Percentiles rank a stretch among this genome's conserved stretches.
Conservation (phyloP, 2,329 filamentous ascomycete genomes). For the Hymenoscyphus scutula region DNA sequence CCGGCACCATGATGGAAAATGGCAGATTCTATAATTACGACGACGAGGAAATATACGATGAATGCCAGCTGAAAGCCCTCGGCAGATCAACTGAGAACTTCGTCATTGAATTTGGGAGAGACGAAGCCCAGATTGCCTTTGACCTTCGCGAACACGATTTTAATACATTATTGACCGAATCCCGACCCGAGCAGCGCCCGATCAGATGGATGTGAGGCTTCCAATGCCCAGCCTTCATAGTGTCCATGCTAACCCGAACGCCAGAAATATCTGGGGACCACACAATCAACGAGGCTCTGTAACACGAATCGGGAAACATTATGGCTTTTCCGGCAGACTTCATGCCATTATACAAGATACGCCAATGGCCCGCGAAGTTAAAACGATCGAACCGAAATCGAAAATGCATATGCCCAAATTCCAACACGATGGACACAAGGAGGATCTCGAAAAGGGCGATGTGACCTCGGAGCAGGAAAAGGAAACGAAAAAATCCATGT, state of each 20-base stretch:
- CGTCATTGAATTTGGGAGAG: conserved; percentile 61
- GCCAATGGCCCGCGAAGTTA: conserved; percentile 36
- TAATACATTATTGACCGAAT: conserved; percentile 37
- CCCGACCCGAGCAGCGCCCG: conserved; percentile 40
- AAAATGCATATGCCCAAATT: conserved; percentile 12
- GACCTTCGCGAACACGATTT: conserved; percentile 49
- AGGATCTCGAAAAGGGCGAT: conserved; percentile 23
- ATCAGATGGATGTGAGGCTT: conserved; percentile 68
- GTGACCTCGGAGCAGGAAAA: background rate
- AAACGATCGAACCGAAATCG: background rate
- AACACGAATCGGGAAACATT: conserved; percentile 54
- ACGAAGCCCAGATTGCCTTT: conserved; percentile 54
- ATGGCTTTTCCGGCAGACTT: conserved; percentile 67
- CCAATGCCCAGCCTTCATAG: background rate
- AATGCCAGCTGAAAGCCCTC: conserved; percentile 43
- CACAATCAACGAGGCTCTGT: conserved; percentile 57
- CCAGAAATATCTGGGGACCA: conserved; percentile 68
- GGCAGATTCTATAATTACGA: conserved; percentile 48
- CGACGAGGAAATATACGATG: conserved; percentile 44
- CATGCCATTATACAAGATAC: conserved; percentile 61
- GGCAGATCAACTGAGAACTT: conserved; percentile 53
- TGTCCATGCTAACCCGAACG: conserved; percentile 3
- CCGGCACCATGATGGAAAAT: conserved; percentile 21
- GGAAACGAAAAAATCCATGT: conserved; percentile 2
- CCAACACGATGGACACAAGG: conserved; percentile 27